Conservation (phyloP, 2,329 filamentous ascomycete species). For the Paraphoma sp. region DNA sequence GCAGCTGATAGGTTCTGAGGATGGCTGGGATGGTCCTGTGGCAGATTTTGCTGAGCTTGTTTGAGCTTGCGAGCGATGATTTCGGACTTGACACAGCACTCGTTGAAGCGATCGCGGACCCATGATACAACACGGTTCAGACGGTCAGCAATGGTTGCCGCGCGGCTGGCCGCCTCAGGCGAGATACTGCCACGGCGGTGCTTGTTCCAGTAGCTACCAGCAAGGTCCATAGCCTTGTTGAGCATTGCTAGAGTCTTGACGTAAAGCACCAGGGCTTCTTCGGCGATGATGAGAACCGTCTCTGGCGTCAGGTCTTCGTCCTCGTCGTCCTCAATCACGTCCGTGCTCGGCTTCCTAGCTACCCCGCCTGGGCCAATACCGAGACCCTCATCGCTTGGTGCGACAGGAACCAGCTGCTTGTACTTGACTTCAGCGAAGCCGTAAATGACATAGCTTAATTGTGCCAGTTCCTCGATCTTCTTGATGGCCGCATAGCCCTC, state of each 20-base stretch:
- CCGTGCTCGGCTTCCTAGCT: conserved; percentile 38
- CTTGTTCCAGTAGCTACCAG: conserved; percentile 89
- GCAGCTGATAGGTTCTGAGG: conserved; percentile 76
- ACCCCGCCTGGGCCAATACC: conserved; percentile 63
- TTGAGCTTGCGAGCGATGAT: conserved; percentile 87
- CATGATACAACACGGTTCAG: conserved; percentile 96
- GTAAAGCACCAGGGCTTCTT: conserved; percentile 94
- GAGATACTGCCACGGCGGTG: conserved; percentile 67
- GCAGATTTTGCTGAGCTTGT: conserved; percentile 83
- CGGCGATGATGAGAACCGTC: conserved; percentile 83
- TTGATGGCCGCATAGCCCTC: conserved; percentile 82
- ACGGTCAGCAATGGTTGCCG: conserved; percentile 64
- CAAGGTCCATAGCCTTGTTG: conserved; percentile 94
- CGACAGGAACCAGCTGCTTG: conserved; percentile 90
- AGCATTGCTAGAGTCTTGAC: conserved; percentile 91
- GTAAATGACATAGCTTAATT: conserved; percentile 93
- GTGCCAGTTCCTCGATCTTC: conserved; percentile 88
- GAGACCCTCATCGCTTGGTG: conserved; percentile 75
- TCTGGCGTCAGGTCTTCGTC: conserved; percentile 79
- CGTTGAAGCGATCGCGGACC: conserved; percentile 93
- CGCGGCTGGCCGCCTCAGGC: conserved; percentile 46
- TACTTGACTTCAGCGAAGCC: conserved; percentile 99
- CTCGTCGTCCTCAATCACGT: conserved; percentile 61
- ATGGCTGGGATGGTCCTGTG: conserved; percentile 84
- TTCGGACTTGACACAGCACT: conserved; percentile 95